phyloP scores from a whole-genome alignment of 305 asterid genomes.

The Fraxinus angustifolia region DNA sequence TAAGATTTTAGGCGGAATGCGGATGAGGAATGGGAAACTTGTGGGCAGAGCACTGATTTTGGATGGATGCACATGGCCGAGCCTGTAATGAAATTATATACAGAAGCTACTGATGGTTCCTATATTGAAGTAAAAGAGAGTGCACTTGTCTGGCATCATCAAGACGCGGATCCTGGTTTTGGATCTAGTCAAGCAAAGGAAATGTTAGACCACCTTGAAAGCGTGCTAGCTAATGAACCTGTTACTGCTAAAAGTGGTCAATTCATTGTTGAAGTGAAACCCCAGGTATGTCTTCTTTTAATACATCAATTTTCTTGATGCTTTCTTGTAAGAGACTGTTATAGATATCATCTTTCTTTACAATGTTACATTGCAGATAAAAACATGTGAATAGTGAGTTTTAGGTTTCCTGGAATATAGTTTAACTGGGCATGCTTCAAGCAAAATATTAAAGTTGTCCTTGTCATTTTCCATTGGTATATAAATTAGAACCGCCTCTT shows the following conservation, averaged over 20 bases:
- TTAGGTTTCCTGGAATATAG: background rate
- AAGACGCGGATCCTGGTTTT: constrained; percentile 46
- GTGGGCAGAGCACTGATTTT: constrained; percentile 37
- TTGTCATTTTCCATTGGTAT: background rate
- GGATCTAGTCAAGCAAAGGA: constrained; percentile 52
- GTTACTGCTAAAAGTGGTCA: constrained; percentile 50
- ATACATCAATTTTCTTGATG: background rate
- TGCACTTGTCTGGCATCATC: constrained; percentile 48
- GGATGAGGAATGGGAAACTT: constrained; percentile 36
- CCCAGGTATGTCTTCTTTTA: constrained; percentile 31
- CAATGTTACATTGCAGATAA: background rate
- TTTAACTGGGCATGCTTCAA: background rate
- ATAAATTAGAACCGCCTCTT: background rate
- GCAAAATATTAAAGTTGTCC: background rate
- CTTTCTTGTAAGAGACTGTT: background rate
- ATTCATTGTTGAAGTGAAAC: constrained; percentile 51
- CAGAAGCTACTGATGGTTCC: constrained; percentile 52
- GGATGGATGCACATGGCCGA: constrained; percentile 48
- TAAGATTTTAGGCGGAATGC: constrained; percentile 31
- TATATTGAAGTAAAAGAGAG: constrained; percentile 42
- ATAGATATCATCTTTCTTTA: background rate
- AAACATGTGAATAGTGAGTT: background rate
- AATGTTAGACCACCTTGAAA: constrained; percentile 47
- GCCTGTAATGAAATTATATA: constrained; percentile 45
- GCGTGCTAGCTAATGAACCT: constrained; percentile 50